Evolutionary conservation across 352 stramenopile species (phyloP), one percentile per base, ranked within the genome.

Genomic region (Peronospora tabacina): DNA sequence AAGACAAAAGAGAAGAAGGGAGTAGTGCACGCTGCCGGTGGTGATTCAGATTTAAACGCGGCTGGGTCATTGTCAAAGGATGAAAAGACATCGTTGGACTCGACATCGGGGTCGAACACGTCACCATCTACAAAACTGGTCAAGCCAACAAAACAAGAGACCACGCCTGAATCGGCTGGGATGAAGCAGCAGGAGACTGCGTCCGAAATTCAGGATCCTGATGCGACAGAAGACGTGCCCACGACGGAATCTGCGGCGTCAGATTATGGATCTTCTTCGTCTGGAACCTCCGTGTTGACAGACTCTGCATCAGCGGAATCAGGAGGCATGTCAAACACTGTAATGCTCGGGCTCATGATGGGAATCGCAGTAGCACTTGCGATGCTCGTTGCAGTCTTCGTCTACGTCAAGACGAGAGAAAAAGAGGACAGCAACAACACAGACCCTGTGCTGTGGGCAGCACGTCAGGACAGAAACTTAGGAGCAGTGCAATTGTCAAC

Each of bases 331-430:
- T 69, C 58, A 19, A 74, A 48, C 28, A 66, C 72, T 1, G 20
- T 72, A 8, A 62, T 61, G 49, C 57, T 87, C 8, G 69, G 58
- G 2, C 39, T 82, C 13, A 68, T 82, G 30, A 72, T 82, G 38
- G 75, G 61, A 0, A 59, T 57, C 8, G 64, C 72, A 1, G 67
- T 83, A 10, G 65, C 57, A 0, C 51, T 68, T 0, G 73, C 84
- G 13, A 47, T 87, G 15, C 49, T 56, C 19, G 56, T 57, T 0
- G 65, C 69, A 4, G 33, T 84, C 11, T 76, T 87, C 49, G 63
- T 87, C 17, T 85, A 81, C 49, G 58, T 72, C 15, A 73, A 70
- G 36, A 68, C 65, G 0, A 44, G 46, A 13, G 63, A 60, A 1
- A 51, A 60, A 8, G 52, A 70, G 7, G 68, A 55, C 11, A 46